Evolutionary conservation across 2,329 filamentous ascomycete species (phyloP), one percentile per base, ranked within the genome.

Genomic region (Emergomyces orientalis): DNA sequence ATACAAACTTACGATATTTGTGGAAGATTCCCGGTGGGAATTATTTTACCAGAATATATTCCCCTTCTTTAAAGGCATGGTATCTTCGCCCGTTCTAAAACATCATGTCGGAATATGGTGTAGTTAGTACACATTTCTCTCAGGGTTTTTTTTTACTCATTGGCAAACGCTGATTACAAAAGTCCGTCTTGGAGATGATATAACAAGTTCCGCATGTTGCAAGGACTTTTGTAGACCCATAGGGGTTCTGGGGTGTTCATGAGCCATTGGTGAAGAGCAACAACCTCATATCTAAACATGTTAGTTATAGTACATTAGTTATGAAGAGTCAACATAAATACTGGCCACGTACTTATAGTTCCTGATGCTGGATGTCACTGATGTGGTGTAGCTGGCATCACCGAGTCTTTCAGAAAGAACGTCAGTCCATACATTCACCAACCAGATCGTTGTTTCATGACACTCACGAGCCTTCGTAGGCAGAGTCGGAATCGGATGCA

Each of bases 371-470:
- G 58, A 60, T 14, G 58, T 60, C 17, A 60, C 27, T 25, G 58
- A 60, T 5, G 58, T 51, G 13, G 41, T 60, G 27, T 60, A 60
- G 22, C 58, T 60, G 27, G 58, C 58, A 37, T 60, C 58, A 39
- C 58, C 58, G 19, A 60, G 58, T n/a, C 58, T 60, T 47, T 14
- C n/a, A 8, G 39, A 51, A 22, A 13, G 9, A 13, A 14, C 19
- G 51, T 47, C 32, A 30, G 25, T 39, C 19, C 25, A 11, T 25
- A 47, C 5, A 47, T n/a, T 0, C 43, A 7, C 5, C 43, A 22
- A 25, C 7, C 17, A 25, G 19, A 14, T 17, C 8, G 11, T 14
- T 9, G 13, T 49, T 9, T 19, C n/a, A 47, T 37, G 19, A 34
- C 22, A 51, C 58, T 60, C 34, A 60, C 58, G 58, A 60, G 41